Conservation (phyloP, 1,284 basidiomycete genomes). For the Cutaneotrichosporon sp. region DNA sequence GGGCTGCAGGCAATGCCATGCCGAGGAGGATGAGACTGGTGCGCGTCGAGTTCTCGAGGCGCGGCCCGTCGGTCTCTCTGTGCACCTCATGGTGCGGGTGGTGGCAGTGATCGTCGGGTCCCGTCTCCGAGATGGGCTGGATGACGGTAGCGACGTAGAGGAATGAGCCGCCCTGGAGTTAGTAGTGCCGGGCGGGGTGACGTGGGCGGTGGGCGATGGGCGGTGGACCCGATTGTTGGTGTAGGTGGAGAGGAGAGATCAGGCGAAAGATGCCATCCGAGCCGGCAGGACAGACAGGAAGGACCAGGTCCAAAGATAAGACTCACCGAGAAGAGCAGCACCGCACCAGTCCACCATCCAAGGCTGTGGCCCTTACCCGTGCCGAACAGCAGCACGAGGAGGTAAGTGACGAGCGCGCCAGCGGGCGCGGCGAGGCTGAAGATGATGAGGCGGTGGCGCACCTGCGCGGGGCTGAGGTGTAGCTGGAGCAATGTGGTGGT, state of each 20-base stretch:
- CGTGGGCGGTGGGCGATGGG: too few relatives aligned
- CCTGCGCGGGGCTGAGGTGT: constrained; percentile 65
- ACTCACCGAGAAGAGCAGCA: constrained; percentile 52
- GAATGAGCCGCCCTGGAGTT: constrained; percentile 81
- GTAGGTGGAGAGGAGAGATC: constrained; percentile 5
- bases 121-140: constrained; percentile 60
- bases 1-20: constrained; percentile 66
- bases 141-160: constrained; percentile 90
- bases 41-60: constrained; percentile 54
- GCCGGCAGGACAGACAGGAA: background rate
- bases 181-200: background rate
- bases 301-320: background rate
- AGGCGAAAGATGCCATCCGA: background rate
- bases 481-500: constrained; percentile 75
- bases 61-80: constrained; percentile 51
- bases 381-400: constrained; percentile 62
- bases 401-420: constrained; percentile 69
- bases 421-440: constrained; percentile 78
- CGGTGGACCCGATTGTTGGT: background rate
- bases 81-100: constrained; percentile 36
- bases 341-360: constrained; percentile 64
- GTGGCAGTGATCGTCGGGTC: constrained; percentile 29
- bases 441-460: constrained; percentile 69
- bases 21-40: constrained; percentile 63
- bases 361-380: constrained; percentile 28